Conservation (phyloP, 345 rosid genomes). For the Erysimum cheiranthoides region DNA sequence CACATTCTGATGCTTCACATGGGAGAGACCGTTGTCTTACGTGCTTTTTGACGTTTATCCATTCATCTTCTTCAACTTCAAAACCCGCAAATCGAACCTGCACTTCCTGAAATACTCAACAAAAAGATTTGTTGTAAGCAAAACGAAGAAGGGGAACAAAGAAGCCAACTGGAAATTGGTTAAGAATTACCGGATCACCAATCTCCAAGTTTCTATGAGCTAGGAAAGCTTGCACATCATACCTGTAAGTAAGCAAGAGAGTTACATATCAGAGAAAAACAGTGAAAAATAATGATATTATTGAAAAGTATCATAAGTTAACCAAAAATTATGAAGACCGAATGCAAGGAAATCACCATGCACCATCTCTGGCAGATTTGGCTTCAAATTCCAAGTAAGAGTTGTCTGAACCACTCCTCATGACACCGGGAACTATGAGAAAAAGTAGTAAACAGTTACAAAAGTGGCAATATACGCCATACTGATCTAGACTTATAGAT, state of each 20-base stretch:
- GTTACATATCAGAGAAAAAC: slow-evolving; percentile 15
- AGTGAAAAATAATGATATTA: slow-evolving; percentile 8
- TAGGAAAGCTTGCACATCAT: slow-evolving; percentile 79
- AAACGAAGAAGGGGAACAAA: slow-evolving; percentile 25
- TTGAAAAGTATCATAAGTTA: slow-evolving; percentile 21
- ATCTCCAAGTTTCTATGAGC: slow-evolving; percentile 76
- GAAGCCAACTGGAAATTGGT: slow-evolving; percentile 11
- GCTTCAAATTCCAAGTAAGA: slow-evolving; percentile 91
- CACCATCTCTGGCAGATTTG: slow-evolving; percentile 96
- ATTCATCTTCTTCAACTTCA: slow-evolving; percentile 97
- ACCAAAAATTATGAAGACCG: slow-evolving; percentile 12
- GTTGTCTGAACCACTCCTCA: slow-evolving; percentile 66
- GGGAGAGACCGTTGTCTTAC: slow-evolving; percentile 97
- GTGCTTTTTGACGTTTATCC: slow-evolving; percentile 81
- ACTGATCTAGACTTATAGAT: slow-evolving; percentile 21
- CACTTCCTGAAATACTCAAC: slow-evolving; percentile 75
- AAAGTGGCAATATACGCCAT: slow-evolving; percentile 6
- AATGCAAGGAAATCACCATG: slow-evolving; percentile 70
- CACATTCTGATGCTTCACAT: slow-evolving; percentile 98
- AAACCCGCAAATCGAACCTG: slow-evolving; percentile 94
- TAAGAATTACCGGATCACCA: slow-evolving; percentile 68
- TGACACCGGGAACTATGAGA: slow-evolving; percentile 55
- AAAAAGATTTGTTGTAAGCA: slow-evolving; percentile 20
- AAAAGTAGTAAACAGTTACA: slow-evolving; percentile 14
- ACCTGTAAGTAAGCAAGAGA: slow-evolving; percentile 56